Base-by-base conservation (phyloP, 2,329 filamentous ascomycete genomes). In the Colletotrichum tropicicola region DNA sequence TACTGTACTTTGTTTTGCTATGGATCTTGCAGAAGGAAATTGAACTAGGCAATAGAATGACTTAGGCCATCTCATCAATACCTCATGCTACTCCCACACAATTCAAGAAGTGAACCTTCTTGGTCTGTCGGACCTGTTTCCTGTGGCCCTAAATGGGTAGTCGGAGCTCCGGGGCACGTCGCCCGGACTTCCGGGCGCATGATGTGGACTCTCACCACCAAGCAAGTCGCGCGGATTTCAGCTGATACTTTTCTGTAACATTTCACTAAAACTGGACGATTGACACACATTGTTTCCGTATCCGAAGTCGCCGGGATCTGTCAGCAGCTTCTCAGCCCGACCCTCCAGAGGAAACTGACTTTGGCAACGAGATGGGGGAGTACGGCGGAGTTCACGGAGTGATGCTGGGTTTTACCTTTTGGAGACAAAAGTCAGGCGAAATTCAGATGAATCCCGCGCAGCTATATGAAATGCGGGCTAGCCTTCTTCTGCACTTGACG, bases 401-500 rank as follows among this genome's bases (percentile, higher is more conserved):
- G 19, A 7, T n/a, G 17, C 51, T 44, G 2, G 12, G 51, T 21
- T n/a, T 54, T 44, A n/a, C 37, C 17, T 43, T 23, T 30, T 12
- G 5, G n/a, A 43, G 51, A 21, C 17, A 30, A 10, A 27, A 41
- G 3, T 43, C 8, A 23, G 21, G 23, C 21, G 2, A 25, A 47
- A 4, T 45, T 37, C 53, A 37, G 53, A 56, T 25, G 53, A 56
- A 17, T 37, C 13, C 6, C 10, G 39, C 2, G 3, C 5, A 25
- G 28, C 12, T 56, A 37, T 45, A 56, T 45, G 10, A 56, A 32
- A 23, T 54, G 0, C 21, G 2, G 10, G 37, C 21, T 6, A 15
- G 1, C 9, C 17, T 2, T 8, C 51, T 3, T 15, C 1, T 3
- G 10, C 4, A 1, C 2, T 17, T 19, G 0, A 19, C 5, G 5